These are phyloP conservation scores for Acephala macrosclerotiorum DNA, from an alignment of 2,329 filamentous ascomycete species.

Conservation along the genomic window DNA sequence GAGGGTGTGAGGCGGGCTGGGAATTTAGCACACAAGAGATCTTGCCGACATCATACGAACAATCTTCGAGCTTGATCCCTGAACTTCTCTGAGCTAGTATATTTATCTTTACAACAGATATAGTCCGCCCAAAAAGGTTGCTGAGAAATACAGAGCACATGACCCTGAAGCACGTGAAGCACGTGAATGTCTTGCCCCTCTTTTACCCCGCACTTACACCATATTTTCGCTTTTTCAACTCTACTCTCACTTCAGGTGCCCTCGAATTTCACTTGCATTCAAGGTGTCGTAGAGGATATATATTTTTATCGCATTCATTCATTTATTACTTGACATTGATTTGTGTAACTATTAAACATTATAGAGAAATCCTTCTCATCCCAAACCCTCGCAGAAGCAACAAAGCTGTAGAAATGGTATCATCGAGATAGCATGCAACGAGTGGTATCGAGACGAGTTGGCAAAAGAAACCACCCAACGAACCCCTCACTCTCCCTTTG, in stretches of 20 bases:
- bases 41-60: neutral
- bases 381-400: neutral
- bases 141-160: too few species aligned
- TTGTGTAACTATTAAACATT: slow-evolving; percentile 7
- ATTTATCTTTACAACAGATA: too few species aligned
- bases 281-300: neutral
- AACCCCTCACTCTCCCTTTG: neutral
- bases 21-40: neutral
- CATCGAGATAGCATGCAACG: slow-evolving; percentile 6
- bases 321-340: neutral
- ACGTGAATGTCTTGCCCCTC: too few species aligned
- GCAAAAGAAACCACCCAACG: neutral
- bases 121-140: too few species aligned
- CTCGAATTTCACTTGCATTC: too few species aligned
- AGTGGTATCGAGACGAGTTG: neutral
- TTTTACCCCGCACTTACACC: too few species aligned
- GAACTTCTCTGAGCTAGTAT: too few species aligned
- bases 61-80: neutral
- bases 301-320: neutral
- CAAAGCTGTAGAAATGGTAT: neutral
- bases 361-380: neutral
- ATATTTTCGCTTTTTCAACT: too few species aligned
- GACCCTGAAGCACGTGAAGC: too few species aligned
- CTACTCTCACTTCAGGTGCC: too few species aligned
- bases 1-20: neutral